Evolutionary conservation across 2,329 filamentous ascomycete genomes (phyloP).

Genomic region (Aspergillus clavatus): DNA sequence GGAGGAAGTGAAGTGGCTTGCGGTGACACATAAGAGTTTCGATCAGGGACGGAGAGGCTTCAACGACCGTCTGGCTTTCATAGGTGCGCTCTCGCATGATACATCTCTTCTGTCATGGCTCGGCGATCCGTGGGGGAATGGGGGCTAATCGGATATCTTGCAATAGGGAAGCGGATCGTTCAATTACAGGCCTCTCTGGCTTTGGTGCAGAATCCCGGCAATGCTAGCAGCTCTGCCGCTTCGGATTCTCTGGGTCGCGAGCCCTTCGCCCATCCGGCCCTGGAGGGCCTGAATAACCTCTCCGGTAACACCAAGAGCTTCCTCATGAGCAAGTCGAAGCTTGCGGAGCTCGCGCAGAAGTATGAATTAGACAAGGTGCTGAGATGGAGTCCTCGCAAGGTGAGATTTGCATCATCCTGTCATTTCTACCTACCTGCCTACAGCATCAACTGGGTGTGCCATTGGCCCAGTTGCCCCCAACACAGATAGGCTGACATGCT

Average conservation of each 20-base stretch:
- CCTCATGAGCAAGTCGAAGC: constrained; percentile 59
- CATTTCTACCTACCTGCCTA: constrained; percentile 3
- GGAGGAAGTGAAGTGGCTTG: constrained; percentile 94
- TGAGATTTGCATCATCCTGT: constrained; percentile 42
- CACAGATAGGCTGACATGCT: constrained; percentile 1
- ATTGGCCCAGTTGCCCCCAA: no score
- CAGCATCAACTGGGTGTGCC: background rate
- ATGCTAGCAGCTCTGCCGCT: constrained; percentile 22
- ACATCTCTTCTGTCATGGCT: no score
- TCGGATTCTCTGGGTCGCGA: constrained; percentile 53
- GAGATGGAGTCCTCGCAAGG: constrained; percentile 82
- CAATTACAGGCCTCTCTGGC: constrained; percentile 62
- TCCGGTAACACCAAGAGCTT: constrained; percentile 55
- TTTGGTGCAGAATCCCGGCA: constrained; percentile 49
- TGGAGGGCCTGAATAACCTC: constrained; percentile 71
- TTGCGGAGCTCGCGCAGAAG: constrained; percentile 63
- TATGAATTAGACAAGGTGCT: constrained; percentile 71
- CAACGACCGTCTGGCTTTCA: constrained; percentile 86
- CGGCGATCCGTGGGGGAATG: no score
- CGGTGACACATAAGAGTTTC: constrained; percentile 96
- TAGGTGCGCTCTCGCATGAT: constrained; percentile 56
- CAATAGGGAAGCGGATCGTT: constrained; percentile 57
- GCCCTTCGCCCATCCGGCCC: constrained; percentile 65
- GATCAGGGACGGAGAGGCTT: constrained; percentile 91
- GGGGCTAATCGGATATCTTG: no score